These are phyloP conservation scores for Rhodosporidiobolus odoratus DNA, from an alignment of 768 basidiomycete species.

Conservation along the genomic window DNA sequence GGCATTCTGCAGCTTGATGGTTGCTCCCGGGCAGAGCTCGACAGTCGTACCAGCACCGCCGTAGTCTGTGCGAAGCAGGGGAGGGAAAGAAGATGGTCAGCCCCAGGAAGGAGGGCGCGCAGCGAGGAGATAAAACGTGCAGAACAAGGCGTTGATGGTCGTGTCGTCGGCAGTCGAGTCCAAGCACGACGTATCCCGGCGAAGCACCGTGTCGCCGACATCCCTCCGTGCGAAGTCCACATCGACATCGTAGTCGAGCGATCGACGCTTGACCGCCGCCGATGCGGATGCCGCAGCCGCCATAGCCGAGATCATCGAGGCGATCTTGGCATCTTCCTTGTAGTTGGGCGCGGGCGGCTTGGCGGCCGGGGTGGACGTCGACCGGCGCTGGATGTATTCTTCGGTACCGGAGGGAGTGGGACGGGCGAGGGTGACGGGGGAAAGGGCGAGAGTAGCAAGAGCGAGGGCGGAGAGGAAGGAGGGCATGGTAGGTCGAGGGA, in stretches of 20 bases:
- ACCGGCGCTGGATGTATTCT: slow-evolving; percentile 4
- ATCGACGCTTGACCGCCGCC: slow-evolving; percentile 19
- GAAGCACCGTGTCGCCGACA: slow-evolving; percentile 8
- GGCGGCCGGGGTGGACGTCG: slow-evolving; percentile 1
- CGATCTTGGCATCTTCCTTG: slow-evolving; percentile 8
- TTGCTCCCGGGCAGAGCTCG: slow-evolving; percentile 40
- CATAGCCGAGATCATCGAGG: slow-evolving; percentile 9
- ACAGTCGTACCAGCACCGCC: slow-evolving; percentile 39
- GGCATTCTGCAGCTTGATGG: slow-evolving; percentile 31
- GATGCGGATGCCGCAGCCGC: slow-evolving; percentile 14
- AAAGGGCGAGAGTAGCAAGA: slow-evolving; percentile 26
- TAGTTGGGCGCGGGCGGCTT: slow-evolving; percentile 9
- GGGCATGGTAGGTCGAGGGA: not conserved
- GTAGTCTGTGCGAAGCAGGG: slow-evolving; percentile 5
- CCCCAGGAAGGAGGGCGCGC: not conserved
- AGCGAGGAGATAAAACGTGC: not conserved
- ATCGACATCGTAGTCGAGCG: slow-evolving; percentile 19
- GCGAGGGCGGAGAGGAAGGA: slow-evolving; percentile 14
- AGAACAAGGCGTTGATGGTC: slow-evolving; percentile 37
- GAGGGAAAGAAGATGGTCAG: not conserved
- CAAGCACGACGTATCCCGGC: slow-evolving; percentile 25
- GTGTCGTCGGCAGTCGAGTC: slow-evolving; percentile 30
- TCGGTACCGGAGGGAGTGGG: not conserved
- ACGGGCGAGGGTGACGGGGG: slow-evolving; percentile 15
- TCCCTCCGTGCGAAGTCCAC: slow-evolving; percentile 19